A percentile compares a stretch with the other conserved stretches of the same genome.
phyloP scores from a whole-genome alignment of 2,329 filamentous ascomycete species.

The Phyllosticta capitalensis region DNA sequence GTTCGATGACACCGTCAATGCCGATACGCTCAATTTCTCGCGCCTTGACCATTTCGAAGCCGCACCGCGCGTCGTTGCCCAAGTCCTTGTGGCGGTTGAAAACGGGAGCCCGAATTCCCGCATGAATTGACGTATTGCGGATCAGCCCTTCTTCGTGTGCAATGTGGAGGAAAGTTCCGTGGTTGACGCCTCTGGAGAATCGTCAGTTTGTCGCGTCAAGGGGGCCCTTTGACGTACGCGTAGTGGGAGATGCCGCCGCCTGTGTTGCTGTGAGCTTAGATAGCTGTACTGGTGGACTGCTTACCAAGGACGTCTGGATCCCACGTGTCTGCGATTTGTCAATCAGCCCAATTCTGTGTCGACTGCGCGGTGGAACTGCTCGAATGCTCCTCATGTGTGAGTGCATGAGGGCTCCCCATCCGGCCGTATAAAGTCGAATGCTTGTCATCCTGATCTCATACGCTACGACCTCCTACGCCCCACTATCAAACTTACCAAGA shows the following conservation, averaged over 20 bases:
- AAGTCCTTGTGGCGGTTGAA: conserved; percentile 41
- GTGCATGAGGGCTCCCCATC: too few species aligned
- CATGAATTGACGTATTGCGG: conserved; percentile 50
- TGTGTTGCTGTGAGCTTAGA: conserved; percentile 14
- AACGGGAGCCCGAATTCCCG: conserved; percentile 50
- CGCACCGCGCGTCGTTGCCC: conserved; percentile 48
- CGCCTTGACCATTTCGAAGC: conserved; percentile 49
- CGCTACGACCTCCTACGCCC: too few species aligned
- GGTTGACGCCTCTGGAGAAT: conserved; percentile 42
- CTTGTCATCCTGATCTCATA: not conserved
- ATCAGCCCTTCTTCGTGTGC: conserved; percentile 54
- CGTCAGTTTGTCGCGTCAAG: not conserved
- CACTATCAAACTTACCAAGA: conserved; percentile 23
- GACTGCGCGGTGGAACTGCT: not conserved
- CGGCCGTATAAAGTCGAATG: not conserved
- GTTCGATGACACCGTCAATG: conserved; percentile 37
- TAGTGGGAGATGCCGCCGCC: conserved; percentile 52
- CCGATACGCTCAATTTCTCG: conserved; percentile 45
- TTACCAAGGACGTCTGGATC: conserved; percentile 44
- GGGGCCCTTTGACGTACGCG: conserved; percentile 33
- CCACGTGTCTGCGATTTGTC: conserved; percentile 40
- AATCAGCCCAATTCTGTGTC: not conserved
- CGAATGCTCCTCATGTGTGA: not conserved
- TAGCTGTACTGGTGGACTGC: conserved; percentile 3
- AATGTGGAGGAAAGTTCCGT: conserved; percentile 54